phyloP scores from a whole-genome alignment of 2,329 filamentous ascomycete species.

The Tolypocladium ophioglossoides region DNA sequence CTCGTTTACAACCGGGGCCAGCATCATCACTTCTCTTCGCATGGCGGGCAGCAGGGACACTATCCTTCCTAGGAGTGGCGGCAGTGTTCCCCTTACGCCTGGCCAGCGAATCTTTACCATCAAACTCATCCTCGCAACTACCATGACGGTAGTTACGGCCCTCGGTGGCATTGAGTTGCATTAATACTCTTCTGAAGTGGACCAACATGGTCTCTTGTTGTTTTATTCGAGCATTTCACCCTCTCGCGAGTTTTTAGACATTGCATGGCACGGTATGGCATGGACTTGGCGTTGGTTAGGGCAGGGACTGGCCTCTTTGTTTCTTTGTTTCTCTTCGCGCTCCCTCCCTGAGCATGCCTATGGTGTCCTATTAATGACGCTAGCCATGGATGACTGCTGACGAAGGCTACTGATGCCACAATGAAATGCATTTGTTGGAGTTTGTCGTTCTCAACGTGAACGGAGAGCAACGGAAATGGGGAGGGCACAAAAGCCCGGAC shows the following conservation, averaged over 20 bases:
- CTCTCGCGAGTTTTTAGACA: constrained; percentile 7
- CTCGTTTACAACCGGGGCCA: constrained; percentile 23
- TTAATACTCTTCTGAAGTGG: background rate
- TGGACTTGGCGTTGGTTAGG: constrained; percentile 19
- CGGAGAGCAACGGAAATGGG: background rate
- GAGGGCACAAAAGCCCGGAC: too few species aligned
- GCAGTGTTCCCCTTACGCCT: constrained; percentile 6
- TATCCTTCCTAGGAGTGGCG: constrained; percentile 24
- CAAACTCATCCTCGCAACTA: background rate
- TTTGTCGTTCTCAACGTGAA: background rate
- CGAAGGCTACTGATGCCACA: background rate
- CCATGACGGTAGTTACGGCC: background rate
- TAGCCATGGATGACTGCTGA: background rate
- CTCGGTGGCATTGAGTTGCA: background rate
- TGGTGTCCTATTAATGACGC: background rate
- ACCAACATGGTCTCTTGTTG: constrained; percentile 2
- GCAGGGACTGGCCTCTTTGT: constrained; percentile 1
- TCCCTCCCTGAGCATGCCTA: background rate
- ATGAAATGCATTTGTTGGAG: background rate
- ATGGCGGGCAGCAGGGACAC: constrained; percentile 18
- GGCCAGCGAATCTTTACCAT: background rate
- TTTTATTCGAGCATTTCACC: constrained; percentile 7
- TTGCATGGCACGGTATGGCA: constrained; percentile 18
- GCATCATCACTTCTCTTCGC: constrained; percentile 14
- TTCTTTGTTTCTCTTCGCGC: background rate